Evolutionary conservation across 2,329 filamentous ascomycete species (phyloP).

Genomic region (Colletotrichum caudatum): DNA sequence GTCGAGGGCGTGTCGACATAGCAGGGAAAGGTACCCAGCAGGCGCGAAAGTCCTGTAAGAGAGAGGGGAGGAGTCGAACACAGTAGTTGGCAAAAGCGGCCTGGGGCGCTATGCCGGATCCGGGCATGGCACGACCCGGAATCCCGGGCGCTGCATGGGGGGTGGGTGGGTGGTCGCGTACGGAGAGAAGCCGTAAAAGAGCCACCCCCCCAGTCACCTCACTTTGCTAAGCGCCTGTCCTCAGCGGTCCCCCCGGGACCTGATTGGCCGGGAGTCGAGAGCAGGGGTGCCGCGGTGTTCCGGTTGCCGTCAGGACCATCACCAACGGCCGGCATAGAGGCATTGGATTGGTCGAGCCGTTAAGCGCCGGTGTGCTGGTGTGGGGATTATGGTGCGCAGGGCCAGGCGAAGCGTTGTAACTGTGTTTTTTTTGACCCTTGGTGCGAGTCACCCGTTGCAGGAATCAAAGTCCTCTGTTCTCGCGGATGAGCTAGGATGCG

Average conservation of each 20-base stretch:
- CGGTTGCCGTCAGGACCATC: conserved; percentile 28
- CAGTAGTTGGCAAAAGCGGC: conserved; percentile 36
- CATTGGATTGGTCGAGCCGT: conserved; percentile 29
- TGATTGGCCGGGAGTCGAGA: conserved; percentile 32
- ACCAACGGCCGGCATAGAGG: conserved; percentile 25
- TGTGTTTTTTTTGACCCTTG: conserved; percentile 25
- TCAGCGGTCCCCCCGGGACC: conserved; percentile 4
- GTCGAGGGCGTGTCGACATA: conserved; percentile 11
- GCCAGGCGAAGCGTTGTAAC: conserved; percentile 19
- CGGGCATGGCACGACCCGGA: conserved; percentile 40
- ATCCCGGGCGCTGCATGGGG: conserved; percentile 44
- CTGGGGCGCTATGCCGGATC: conserved; percentile 21
- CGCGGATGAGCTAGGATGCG: not conserved
- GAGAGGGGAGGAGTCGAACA: not conserved
- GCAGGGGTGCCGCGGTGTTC: conserved; percentile 17
- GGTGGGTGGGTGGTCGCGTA: conserved; percentile 15
- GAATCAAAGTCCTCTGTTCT: not conserved
- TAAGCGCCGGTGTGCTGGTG: conserved; percentile 40
- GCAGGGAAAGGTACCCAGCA: conserved; percentile 22
- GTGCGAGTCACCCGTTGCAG: conserved; percentile 9
- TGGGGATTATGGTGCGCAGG: conserved; percentile 17
- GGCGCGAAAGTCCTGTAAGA: not conserved
- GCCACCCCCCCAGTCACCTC: conserved; percentile 35
- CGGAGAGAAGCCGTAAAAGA: conserved; percentile 16
- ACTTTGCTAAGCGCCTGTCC: conserved; percentile 41